Percentiles rank a stretch among this genome's conserved stretches.
Conservation (phyloP, 1,139 yeast genomes). For the Taphrina communis region DNA sequence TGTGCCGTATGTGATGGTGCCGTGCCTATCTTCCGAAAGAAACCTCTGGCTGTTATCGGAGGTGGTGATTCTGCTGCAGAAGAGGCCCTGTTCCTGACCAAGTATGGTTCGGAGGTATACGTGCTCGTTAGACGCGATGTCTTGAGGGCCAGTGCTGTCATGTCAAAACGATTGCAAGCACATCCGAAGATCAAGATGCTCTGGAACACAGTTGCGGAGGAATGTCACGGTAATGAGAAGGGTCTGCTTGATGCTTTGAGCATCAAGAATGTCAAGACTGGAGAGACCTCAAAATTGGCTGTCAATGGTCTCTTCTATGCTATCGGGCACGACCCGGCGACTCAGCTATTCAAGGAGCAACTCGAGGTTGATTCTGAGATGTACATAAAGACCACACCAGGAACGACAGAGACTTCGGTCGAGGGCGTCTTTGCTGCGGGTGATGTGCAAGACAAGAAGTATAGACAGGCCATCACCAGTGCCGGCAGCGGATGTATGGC, state of each 20-base stretch:
- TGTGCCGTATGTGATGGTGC: constrained; percentile 99
- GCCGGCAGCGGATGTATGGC: constrained; percentile 99
- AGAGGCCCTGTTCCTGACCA: constrained; percentile 94
- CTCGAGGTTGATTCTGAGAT: constrained; percentile 85
- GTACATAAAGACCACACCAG: constrained; percentile 85
- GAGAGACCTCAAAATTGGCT: constrained; percentile 68
- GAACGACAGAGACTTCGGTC: constrained; percentile 83
- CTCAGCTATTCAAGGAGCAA: constrained; percentile 75
- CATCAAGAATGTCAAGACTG: constrained; percentile 73
- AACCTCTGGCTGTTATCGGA: constrained; percentile 95
- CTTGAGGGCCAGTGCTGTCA: constrained; percentile 90
- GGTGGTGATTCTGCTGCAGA: constrained; percentile 99
- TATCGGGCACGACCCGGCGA: constrained; percentile 96
- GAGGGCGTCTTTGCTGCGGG: constrained; percentile 98
- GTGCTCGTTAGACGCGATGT: constrained; percentile 91
- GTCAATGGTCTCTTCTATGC: constrained; percentile 97
- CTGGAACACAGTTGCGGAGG: constrained; percentile 82
- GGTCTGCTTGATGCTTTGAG: constrained; percentile 61
- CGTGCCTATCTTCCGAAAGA: constrained; percentile 95
- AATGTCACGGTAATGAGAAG: constrained; percentile 71
- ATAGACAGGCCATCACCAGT: constrained; percentile 98
- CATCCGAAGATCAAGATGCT: constrained; percentile 89
- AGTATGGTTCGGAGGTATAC: constrained; percentile 94
- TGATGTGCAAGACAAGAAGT: constrained; percentile 95
- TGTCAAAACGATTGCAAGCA: constrained; percentile 87